These are phyloP conservation scores for Saturnispora saitoi DNA, from an alignment of 805 yeast genomes.

Conservation along the genomic window DNA sequence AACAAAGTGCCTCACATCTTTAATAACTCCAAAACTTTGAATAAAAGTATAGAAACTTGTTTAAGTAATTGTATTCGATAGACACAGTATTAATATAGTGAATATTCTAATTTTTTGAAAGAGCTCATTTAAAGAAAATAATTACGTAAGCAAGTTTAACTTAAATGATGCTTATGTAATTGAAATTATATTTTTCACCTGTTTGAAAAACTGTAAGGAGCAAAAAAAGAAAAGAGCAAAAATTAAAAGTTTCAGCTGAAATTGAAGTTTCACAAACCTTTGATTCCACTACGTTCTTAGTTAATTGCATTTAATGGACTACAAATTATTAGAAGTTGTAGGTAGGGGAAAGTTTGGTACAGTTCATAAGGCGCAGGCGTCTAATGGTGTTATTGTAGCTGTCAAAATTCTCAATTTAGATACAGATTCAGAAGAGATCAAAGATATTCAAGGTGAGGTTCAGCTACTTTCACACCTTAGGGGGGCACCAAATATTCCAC, in stretches of 20 bases:
- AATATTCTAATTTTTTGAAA: too few relatives aligned
- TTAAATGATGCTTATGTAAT: too few relatives aligned
- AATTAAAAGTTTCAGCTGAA: background rate
- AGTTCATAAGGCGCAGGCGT: slow-evolving; percentile 79
- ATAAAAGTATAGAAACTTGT: too few relatives aligned
- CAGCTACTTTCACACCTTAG: slow-evolving; percentile 77
- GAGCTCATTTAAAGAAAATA: too few relatives aligned
- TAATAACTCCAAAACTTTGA: too few relatives aligned
- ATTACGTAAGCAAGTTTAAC: too few relatives aligned
- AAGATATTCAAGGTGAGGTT: slow-evolving; percentile 89
- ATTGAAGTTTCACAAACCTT: background rate
- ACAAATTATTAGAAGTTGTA: slow-evolving; percentile 78
- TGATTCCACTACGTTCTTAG: background rate
- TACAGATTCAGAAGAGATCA: slow-evolving; percentile 88
- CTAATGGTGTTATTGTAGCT: slow-evolving; percentile 76
- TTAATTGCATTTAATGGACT: slow-evolving; percentile 26
- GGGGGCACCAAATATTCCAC: slow-evolving; percentile 84
- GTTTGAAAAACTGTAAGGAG: background rate
- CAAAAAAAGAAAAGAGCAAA: background rate
- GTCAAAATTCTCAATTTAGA: slow-evolving; percentile 89
- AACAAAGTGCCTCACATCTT: too few relatives aligned
- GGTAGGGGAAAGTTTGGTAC: slow-evolving; percentile 97
- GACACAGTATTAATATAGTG: too few relatives aligned
- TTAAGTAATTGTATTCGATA: too few relatives aligned
- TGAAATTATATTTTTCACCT: too few relatives aligned